These are phyloP conservation scores for Pleomassaria siparia DNA, from an alignment of 2,329 filamentous ascomycete genomes.

Conservation along the genomic window DNA sequence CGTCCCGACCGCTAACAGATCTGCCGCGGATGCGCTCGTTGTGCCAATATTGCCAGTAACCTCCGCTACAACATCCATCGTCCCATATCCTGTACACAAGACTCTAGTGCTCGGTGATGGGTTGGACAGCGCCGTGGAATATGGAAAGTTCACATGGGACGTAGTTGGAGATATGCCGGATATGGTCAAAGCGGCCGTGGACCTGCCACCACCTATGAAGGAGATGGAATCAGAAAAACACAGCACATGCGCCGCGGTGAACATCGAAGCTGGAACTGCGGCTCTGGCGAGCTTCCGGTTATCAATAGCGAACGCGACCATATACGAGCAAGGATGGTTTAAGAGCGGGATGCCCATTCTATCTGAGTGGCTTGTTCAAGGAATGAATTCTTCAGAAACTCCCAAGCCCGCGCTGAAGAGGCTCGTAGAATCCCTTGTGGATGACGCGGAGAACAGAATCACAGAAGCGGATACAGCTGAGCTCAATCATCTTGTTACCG, in stretches of 20 bases:
- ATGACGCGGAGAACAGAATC: slow-evolving; percentile 56
- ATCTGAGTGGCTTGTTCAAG: slow-evolving; percentile 62
- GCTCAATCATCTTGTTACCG: slow-evolving; percentile 33
- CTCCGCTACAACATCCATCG: slow-evolving; percentile 64
- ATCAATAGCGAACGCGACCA: slow-evolving; percentile 67
- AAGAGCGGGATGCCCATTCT: slow-evolving; percentile 68
- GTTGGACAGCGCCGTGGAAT: slow-evolving; percentile 65
- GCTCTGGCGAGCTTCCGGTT: slow-evolving; percentile 69
- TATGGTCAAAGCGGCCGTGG: slow-evolving; percentile 59
- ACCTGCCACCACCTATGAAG: slow-evolving; percentile 52
- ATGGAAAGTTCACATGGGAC: slow-evolving; percentile 43
- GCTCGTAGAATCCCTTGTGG: slow-evolving; percentile 68
- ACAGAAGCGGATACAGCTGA: slow-evolving; percentile 51
- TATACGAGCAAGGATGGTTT: slow-evolving; percentile 75
- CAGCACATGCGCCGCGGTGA: slow-evolving; percentile 51
- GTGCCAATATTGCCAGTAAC: slow-evolving; percentile 71
- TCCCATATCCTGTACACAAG: slow-evolving; percentile 83
- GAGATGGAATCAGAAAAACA: slow-evolving; percentile 30
- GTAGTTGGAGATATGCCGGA: slow-evolving; percentile 43
- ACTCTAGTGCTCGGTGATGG: slow-evolving; percentile 74
- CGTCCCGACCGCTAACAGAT: slow-evolving; percentile 42
- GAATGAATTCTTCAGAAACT: slow-evolving; percentile 36
- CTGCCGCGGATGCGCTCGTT: slow-evolving; percentile 69
- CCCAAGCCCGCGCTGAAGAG: slow-evolving; percentile 68
- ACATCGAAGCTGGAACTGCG: slow-evolving; percentile 62